Evolutionary conservation across 768 basidiomycete genomes (phyloP), one percentile per base, ranked within the genome.

Genomic region (Russula virescens): DNA sequence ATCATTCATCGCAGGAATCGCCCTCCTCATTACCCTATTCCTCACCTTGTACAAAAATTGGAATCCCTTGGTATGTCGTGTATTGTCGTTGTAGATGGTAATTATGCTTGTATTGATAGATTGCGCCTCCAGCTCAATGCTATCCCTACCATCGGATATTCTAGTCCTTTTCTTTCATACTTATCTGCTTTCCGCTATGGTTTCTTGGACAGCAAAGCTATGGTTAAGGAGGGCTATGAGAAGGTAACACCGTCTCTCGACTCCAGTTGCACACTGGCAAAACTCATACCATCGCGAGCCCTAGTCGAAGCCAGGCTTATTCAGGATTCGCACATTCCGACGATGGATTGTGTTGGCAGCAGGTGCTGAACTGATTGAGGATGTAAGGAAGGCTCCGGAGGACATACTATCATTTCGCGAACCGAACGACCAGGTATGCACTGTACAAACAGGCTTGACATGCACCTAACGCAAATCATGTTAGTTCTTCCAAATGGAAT

Each of bases 131-230:
- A 43, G 42, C 42, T 43, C 42, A 19, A 43, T 43, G 2, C 42
- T 11, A 43, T 43, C 11, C 42, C 42, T 43, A 19, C 18, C 18
- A 43, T 43, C 18, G 42, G 42, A 16, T 43, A 11, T 43, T 43
- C 42, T 19, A 59, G 49, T 13, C 68, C 71, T 45, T 40, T 75
- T 0, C 66, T 71, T 25, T 75, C 74, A 8, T 75, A 69, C 55
- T 18, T 55, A 18, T 57, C 58, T 9, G 66, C 60, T 40, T 14
- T 35, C 55, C 31, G 46, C 21, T 61, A 26, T 19, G 31, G 23
- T 16, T 45, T 43, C 14, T 19, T 55, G 5, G 35, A 60, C 25
- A 21, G 26, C 23, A 21, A 34, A n/a, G 9, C 25, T 19, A 58
- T 52, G 19, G 18, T 62, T 31, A 46, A 52, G 28, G 10, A 52